These are phyloP conservation scores for Talaromyces thailandensis DNA, from an alignment of 495 filamentous ascomycete genomes.

Conservation along the genomic window DNA sequence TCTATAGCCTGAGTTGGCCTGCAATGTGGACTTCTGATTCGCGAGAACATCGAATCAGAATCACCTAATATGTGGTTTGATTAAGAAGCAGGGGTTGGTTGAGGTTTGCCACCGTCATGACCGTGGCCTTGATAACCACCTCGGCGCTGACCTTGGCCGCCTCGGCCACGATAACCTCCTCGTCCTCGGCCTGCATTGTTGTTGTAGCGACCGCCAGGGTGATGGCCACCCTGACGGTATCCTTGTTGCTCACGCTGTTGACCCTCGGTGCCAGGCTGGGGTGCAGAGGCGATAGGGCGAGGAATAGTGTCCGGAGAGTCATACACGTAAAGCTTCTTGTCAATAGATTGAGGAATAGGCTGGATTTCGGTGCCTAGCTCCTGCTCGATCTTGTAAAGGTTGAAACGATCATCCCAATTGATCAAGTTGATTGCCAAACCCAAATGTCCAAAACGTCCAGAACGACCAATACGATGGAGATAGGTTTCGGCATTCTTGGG, in stretches of 20 bases:
- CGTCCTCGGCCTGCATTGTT: constrained; percentile 24
- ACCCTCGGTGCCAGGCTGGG: constrained; percentile 20
- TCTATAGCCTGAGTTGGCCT: background rate
- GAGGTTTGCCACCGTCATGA: constrained; percentile 24
- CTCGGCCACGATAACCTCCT: constrained; percentile 35
- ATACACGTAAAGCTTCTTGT: constrained; percentile 97
- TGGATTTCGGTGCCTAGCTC: constrained; percentile 96
- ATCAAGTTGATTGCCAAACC: constrained; percentile 98
- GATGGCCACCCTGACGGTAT: constrained; percentile 29
- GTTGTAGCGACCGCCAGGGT: constrained; percentile 28
- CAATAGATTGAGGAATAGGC: constrained; percentile 85
- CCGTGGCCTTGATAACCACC: constrained; percentile 23
- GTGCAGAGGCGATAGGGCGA: constrained; percentile 52
- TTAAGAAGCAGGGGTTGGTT: constrained; percentile 22
- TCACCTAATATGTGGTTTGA: background rate
- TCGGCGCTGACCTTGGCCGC: constrained; percentile 30
- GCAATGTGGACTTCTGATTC: background rate
- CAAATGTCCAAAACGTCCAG: constrained; percentile 92
- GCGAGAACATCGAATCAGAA: background rate
- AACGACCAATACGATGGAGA: constrained; percentile 95
- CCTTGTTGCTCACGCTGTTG: constrained; percentile 19
- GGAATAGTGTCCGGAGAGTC: constrained; percentile 93
- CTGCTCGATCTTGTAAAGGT: constrained; percentile 96
- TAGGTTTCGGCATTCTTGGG: constrained; percentile 99
- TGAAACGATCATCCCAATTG: constrained; percentile 98